Evolutionary conservation across 2,329 filamentous ascomycete species (phyloP).

Genomic region (Simplicillium aogashimaense): DNA sequence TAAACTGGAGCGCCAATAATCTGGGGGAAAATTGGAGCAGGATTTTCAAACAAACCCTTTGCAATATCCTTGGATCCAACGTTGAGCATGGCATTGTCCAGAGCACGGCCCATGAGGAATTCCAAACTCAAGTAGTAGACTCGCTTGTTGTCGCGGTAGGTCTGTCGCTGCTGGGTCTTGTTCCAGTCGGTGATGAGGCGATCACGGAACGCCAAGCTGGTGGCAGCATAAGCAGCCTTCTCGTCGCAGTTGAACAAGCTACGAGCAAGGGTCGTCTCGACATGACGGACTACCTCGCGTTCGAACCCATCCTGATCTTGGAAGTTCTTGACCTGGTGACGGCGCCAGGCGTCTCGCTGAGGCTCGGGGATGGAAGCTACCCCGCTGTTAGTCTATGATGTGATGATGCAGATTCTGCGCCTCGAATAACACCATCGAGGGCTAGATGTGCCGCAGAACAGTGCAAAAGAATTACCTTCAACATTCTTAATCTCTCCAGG

Average conservation of each 20-base stretch:
- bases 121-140: slow-evolving; percentile 97
- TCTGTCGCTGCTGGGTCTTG: slow-evolving; percentile 93
- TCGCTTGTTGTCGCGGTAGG: slow-evolving; percentile 80
- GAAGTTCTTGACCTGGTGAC: slow-evolving; percentile 57
- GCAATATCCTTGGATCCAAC: slow-evolving; percentile 79
- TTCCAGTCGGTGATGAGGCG: slow-evolving; percentile 94
- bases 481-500: slow-evolving; percentile 86
- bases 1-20: not conserved
- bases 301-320: slow-evolving; percentile 74
- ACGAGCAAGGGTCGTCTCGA: slow-evolving; percentile 91
- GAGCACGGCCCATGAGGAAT: slow-evolving; percentile 90
- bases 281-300: slow-evolving; percentile 80
- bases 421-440: not conserved
- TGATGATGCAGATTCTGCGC: no score
- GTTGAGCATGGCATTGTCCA: slow-evolving; percentile 99
- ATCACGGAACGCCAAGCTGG: slow-evolving; percentile 85
- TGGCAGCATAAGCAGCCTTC: slow-evolving; percentile 81
- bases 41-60: slow-evolving; percentile 47
- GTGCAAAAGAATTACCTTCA: slow-evolving; percentile 51
- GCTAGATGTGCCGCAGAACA: not conserved
- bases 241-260: slow-evolving; percentile 99
- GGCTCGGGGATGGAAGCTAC: slow-evolving; percentile 74
- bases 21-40: not conserved
- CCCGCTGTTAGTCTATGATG: not conserved
- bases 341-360: slow-evolving; percentile 71